These are phyloP conservation scores for Theileria parva DNA, from an alignment of 169 alveolate species.

Conservation along the genomic window DNA sequence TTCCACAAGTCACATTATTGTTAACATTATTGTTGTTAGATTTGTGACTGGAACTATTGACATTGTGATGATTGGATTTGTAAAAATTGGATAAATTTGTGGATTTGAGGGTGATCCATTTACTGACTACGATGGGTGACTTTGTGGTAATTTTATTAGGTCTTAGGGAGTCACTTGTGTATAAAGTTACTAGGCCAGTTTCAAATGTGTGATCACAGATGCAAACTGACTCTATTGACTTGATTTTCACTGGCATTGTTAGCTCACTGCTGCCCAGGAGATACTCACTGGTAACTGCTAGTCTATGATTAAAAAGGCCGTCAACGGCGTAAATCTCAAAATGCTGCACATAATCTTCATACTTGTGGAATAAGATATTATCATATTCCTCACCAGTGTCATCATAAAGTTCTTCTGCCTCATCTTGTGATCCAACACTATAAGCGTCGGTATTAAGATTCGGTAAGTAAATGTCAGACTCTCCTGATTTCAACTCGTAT, in stretches of 20 bases:
- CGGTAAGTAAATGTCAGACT: background rate
- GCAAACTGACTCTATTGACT: constrained; percentile 10
- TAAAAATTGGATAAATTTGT: constrained; percentile 19
- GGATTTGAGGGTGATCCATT: constrained; percentile 57
- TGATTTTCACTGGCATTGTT: constrained; percentile 29
- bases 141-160: constrained; percentile 48
- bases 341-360: constrained; percentile 27
- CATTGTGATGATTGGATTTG: background rate
- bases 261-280: constrained; percentile 51
- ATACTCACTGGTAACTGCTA: constrained; percentile 31
- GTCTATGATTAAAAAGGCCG: constrained; percentile 27
- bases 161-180: constrained; percentile 55
- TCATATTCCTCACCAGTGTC: background rate
- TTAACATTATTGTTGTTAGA: background rate
- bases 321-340: constrained; percentile 41
- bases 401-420: background rate
- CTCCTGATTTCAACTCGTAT: background rate
- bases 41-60: background rate
- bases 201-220: constrained; percentile 52
- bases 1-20: background rate
- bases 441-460: background rate
- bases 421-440: background rate
- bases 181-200: constrained; percentile 57
- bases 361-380: background rate
- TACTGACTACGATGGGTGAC: constrained; percentile 39